phyloP scores from a whole-genome alignment of 495 filamentous ascomycete species.

The Cercophora sp. region DNA sequence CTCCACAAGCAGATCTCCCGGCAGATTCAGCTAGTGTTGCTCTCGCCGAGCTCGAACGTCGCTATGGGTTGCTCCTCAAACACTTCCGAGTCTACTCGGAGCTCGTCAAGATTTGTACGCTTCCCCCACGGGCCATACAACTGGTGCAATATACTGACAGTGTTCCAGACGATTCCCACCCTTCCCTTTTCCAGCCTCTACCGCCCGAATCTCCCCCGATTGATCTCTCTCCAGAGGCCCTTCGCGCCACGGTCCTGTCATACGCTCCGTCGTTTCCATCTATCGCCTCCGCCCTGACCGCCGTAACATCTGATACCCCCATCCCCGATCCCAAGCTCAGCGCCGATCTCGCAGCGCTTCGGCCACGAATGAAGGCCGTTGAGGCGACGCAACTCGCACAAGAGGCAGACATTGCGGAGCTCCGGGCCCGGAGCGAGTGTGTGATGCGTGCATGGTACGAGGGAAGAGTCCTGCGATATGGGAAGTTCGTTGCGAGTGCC shows the following conservation, averaged over 20 bases:
- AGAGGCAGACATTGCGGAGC: conserved; percentile 62
- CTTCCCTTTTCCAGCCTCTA: conserved; percentile 44
- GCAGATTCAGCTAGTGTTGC: conserved; percentile 45
- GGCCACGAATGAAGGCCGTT: conserved; percentile 66
- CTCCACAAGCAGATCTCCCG: conserved; percentile 34
- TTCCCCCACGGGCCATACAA: not conserved
- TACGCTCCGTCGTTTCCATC: conserved; percentile 70
- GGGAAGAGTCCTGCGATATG: conserved; percentile 60
- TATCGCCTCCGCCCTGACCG: conserved; percentile 74
- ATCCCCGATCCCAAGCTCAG: conserved; percentile 66
- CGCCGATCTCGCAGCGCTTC: conserved; percentile 61
- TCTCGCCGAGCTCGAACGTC: conserved; percentile 61
- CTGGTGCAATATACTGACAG: not conserved
- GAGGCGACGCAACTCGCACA: conserved; percentile 66
- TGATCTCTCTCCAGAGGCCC: conserved; percentile 38
- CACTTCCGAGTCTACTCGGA: conserved; percentile 43
- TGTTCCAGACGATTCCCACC: conserved; percentile 39
- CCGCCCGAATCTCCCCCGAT: conserved; percentile 27
- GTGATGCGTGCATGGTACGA: conserved; percentile 81
- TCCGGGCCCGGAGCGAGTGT: conserved; percentile 68
- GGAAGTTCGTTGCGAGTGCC: conserved; percentile 69
- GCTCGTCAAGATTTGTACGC: conserved; percentile 48
- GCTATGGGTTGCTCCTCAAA: conserved; percentile 36
- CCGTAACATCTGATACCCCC: conserved; percentile 66
- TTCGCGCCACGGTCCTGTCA: conserved; percentile 68